Evolutionary conservation across 1,284 basidiomycete genomes (phyloP).

Genomic region (Moniliella sp.): DNA sequence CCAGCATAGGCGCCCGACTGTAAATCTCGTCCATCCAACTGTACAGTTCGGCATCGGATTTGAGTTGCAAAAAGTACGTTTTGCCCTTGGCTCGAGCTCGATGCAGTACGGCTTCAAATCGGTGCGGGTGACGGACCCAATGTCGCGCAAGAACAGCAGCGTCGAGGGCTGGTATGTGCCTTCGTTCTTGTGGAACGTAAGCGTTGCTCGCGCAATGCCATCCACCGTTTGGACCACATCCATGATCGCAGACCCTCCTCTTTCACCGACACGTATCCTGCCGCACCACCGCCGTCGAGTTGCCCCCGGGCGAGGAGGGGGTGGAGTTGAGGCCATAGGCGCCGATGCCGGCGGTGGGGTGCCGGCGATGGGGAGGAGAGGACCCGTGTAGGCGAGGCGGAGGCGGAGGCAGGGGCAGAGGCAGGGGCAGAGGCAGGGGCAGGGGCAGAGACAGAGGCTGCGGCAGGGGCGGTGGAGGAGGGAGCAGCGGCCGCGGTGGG

Average conservation of each 20-base stretch:
- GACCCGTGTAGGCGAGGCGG: too few species aligned
- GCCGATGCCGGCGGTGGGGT: too few species aligned
- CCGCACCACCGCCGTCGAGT: conserved; percentile 6
- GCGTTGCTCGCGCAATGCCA: conserved; percentile 60
- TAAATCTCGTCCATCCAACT: conserved; percentile 92
- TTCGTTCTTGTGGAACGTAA: conserved; percentile 78
- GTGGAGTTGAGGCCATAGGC: too few species aligned
- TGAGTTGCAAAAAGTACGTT: conserved; percentile 54
- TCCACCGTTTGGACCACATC: conserved; percentile 77
- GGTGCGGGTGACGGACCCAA: conserved; percentile 66
- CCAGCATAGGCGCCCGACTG: conserved; percentile 69
- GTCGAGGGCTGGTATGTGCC: conserved; percentile 50
- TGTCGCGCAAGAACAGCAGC: conserved; percentile 52
- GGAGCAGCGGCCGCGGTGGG: too few species aligned
- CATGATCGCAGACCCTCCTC: conserved; percentile 45
- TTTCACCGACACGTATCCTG: conserved; percentile 31
- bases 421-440: too few species aligned
- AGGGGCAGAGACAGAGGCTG: too few species aligned
- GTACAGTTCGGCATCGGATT: conserved; percentile 84
- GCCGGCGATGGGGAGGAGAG: too few species aligned
- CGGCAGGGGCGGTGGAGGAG: too few species aligned
- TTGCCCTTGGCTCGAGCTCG: conserved; percentile 51
- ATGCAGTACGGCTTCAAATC: conserved; percentile 82
- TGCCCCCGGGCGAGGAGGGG: neutral
- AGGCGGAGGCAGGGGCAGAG: too few species aligned